Conservation (phyloP, 352 stramenopile species). For the Globisporangium canariense region DNA sequence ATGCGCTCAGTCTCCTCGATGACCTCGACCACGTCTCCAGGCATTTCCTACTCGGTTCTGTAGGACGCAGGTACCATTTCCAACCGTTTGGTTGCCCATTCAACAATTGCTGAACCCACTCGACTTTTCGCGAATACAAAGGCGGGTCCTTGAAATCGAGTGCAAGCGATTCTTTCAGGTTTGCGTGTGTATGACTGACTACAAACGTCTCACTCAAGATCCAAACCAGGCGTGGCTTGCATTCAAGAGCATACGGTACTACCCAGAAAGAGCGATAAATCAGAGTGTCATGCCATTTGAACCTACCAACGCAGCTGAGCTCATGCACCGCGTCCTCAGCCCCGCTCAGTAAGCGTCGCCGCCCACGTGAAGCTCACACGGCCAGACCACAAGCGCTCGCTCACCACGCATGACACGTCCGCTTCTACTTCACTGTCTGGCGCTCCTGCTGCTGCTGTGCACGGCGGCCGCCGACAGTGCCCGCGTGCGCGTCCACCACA, state of each 20-base stretch:
- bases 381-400: not conserved
- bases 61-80: not conserved
- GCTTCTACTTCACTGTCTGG: not conserved
- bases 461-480: not conserved
- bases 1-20: not conserved
- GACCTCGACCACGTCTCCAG: not conserved
- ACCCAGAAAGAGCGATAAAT: no score
- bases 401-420: not conserved
- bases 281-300: no score
- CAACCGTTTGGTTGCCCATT: not conserved
- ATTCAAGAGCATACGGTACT: no score
- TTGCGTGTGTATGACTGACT: no score
- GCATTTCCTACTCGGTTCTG: constrained; percentile 7
- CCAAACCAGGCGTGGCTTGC: no score
- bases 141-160: not conserved
- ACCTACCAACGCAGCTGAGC: no score
- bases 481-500: not conserved
- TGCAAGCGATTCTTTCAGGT: no score
- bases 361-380: not conserved
- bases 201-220: no score
- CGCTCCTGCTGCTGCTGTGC: constrained; percentile 3
- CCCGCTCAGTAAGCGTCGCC: not conserved
- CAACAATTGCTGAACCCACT: not conserved
- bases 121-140: not conserved
- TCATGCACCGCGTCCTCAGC: not conserved